These are phyloP conservation scores for Aspergillus heteromorphus DNA, from an alignment of 495 filamentous ascomycete genomes.

Conservation along the genomic window DNA sequence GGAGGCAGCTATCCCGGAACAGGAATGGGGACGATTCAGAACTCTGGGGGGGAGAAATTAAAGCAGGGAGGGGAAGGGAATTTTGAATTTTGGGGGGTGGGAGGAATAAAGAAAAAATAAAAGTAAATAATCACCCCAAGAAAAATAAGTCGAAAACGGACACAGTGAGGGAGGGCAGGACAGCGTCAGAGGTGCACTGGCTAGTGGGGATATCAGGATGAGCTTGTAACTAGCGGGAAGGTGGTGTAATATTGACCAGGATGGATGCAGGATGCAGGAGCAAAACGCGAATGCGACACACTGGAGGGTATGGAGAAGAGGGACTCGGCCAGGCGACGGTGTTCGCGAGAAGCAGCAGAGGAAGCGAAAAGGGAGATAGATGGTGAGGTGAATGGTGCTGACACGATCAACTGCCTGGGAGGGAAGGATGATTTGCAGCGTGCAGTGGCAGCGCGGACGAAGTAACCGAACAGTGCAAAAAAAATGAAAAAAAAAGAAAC, in stretches of 20 bases:
- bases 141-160: conserved; percentile 9
- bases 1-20: conserved; percentile 13
- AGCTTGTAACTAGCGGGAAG: conserved; percentile 37
- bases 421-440: conserved; percentile 32
- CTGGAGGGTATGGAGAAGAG: conserved; percentile 3
- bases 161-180: conserved; percentile 10
- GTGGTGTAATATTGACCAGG: conserved; percentile 42
- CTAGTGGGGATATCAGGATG: conserved; percentile 26
- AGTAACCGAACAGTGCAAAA: conserved; percentile 4
- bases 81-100: too few relatives aligned
- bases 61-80: conserved; percentile 5
- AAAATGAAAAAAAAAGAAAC: conserved; percentile 5
- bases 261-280: conserved; percentile 34
- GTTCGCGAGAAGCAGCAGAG: not conserved
- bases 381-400: not conserved
- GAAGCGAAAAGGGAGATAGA: too few relatives aligned
- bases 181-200: conserved; percentile 14
- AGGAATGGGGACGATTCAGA: conserved; percentile 11
- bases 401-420: conserved; percentile 12
- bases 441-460: conserved; percentile 21
- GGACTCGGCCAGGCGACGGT: not conserved
- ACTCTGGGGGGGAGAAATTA: conserved; percentile 4
- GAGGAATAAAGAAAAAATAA: conserved; percentile 5
- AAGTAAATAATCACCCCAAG: conserved; percentile 6
- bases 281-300: conserved; percentile 21